A percentile compares a stretch with the other conserved stretches of the same genome.
phyloP scores from a whole-genome alignment of 2,329 filamentous ascomycete genomes.

The Ophiobolus disseminans region DNA sequence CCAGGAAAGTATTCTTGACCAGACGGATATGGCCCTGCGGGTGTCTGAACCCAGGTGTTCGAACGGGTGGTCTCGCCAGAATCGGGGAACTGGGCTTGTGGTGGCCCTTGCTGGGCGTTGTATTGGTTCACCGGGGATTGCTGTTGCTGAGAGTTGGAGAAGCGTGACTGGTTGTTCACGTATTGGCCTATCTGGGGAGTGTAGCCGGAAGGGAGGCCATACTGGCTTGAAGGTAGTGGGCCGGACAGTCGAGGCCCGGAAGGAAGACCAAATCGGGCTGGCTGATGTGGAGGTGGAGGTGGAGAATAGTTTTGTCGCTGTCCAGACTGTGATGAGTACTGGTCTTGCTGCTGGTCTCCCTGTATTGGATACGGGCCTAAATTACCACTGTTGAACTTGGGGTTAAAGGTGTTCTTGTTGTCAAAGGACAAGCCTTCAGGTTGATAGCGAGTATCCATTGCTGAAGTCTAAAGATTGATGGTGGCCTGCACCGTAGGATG shows the following conservation, averaged over 20 bases:
- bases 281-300: constrained; percentile 14
- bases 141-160: constrained; percentile 14
- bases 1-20: constrained; percentile 30
- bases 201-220: constrained; percentile 19
- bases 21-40: constrained; percentile 26
- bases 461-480: constrained; percentile 22
- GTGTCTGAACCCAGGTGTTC: constrained; percentile 40
- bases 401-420: constrained; percentile 28
- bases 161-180: constrained; percentile 12
- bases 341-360: constrained; percentile 8
- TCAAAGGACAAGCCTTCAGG: constrained; percentile 35
- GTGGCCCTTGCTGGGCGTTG: constrained; percentile 9
- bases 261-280: constrained; percentile 14
- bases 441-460: constrained; percentile 43
- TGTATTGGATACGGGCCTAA: constrained; percentile 19
- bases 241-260: constrained; percentile 20
- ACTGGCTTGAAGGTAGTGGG: constrained; percentile 22
- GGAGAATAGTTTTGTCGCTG: constrained; percentile 21
- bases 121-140: constrained; percentile 15
- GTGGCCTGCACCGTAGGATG: constrained; percentile 42
- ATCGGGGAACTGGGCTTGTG: constrained; percentile 15
- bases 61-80: constrained; percentile 35
- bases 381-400: constrained; percentile 25
- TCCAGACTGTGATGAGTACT: constrained; percentile 14
- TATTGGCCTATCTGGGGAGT: constrained; percentile 5